These are phyloP conservation scores for Leucosporidium creatinivorum DNA, from an alignment of 768 basidiomycete genomes.

Conservation along the genomic window DNA sequence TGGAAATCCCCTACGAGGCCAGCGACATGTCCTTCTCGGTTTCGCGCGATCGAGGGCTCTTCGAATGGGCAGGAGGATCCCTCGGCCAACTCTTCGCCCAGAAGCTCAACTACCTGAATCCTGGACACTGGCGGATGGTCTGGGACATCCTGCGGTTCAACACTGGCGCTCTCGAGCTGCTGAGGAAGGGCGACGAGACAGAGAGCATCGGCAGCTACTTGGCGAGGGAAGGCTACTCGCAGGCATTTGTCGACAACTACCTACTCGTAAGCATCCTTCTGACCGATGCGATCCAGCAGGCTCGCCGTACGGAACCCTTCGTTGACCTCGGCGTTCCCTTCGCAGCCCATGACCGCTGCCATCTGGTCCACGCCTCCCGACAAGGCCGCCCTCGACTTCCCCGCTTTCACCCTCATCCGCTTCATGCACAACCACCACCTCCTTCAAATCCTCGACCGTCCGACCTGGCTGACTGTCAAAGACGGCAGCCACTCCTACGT, in stretches of 20 bases:
- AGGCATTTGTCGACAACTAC: slow-evolving; percentile 64
- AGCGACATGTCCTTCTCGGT: slow-evolving; percentile 75
- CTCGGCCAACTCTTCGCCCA: slow-evolving; percentile 62
- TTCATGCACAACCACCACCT: slow-evolving; percentile 70
- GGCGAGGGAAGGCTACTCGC: slow-evolving; percentile 58
- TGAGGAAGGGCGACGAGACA: slow-evolving; percentile 41
- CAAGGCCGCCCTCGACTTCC: slow-evolving; percentile 62
- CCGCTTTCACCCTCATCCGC: slow-evolving; percentile 61
- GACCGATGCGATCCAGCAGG: not conserved
- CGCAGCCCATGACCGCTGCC: slow-evolving; percentile 68
- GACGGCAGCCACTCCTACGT: slow-evolving; percentile 63
- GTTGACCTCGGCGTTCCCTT: not conserved
- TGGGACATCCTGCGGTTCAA: slow-evolving; percentile 69
- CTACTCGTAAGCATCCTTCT: slow-evolving; percentile 53
- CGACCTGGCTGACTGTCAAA: slow-evolving; percentile 63
- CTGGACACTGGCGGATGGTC: slow-evolving; percentile 63
- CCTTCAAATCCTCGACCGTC: slow-evolving; percentile 62
- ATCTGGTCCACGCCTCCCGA: slow-evolving; percentile 73
- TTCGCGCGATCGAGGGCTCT: slow-evolving; percentile 59
- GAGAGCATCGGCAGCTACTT: slow-evolving; percentile 54
- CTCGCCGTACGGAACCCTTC: not conserved
- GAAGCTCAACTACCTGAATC: slow-evolving; percentile 54
- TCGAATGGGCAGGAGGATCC: slow-evolving; percentile 71
- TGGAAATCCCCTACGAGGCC: slow-evolving; percentile 50
- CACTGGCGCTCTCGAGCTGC: slow-evolving; percentile 53